Conservation (phyloP, 1,284 basidiomycete genomes). For the Cutaneotrichosporon dermatis region DNA sequence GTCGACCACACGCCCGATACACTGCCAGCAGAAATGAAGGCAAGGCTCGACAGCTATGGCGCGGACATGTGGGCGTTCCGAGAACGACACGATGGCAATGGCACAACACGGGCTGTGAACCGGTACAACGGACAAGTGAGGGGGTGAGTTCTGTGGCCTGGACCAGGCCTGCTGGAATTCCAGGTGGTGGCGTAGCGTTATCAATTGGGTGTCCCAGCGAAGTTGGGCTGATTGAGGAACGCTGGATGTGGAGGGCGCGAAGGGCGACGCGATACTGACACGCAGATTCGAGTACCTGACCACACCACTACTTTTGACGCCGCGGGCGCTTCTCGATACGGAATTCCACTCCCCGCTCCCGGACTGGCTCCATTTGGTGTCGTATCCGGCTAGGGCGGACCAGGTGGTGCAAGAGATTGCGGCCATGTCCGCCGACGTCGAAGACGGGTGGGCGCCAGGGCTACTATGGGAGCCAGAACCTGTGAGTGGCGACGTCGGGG, state of each 20-base stretch:
- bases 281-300: constrained; percentile 40
- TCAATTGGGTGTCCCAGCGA: too few species aligned
- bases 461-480: constrained; percentile 43
- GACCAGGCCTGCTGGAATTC: too few species aligned
- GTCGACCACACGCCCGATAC: constrained; percentile 35
- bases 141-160: constrained; percentile 23
- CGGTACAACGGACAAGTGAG: constrained; percentile 34
- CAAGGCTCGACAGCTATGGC: constrained; percentile 29
- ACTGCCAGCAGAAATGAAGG: constrained; percentile 23
- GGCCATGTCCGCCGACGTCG: constrained; percentile 7
- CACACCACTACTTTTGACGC: constrained; percentile 26
- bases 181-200: too few species aligned
- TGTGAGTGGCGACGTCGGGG: constrained; percentile 13
- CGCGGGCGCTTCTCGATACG: constrained; percentile 21
- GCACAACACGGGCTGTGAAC: constrained; percentile 39
- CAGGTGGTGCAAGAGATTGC: constrained; percentile 23
- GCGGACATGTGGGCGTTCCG: constrained; percentile 40
- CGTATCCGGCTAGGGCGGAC: constrained; percentile 23
- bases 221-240: too few species aligned
- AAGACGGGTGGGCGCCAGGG: constrained; percentile 22
- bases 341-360: constrained; percentile 20
- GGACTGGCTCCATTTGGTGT: constrained; percentile 34
- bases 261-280: not conserved
- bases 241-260: too few species aligned
- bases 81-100: constrained; percentile 30